phyloP scores from a whole-genome alignment of 1,284 basidiomycete genomes.

The Malassezia obtusa region DNA sequence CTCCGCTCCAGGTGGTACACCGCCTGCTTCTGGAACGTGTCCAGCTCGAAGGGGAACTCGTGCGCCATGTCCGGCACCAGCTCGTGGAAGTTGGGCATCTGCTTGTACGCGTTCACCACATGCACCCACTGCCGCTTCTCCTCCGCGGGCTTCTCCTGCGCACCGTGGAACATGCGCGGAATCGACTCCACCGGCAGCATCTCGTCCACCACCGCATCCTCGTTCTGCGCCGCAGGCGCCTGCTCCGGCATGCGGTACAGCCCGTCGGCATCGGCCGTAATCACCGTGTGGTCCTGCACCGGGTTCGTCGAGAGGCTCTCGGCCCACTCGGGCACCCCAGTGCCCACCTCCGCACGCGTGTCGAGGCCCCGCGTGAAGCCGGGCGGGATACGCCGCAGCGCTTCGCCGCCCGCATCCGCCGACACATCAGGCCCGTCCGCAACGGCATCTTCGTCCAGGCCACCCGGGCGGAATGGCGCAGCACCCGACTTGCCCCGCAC shows the following conservation, averaged over 20 bases:
- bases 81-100: constrained; percentile 75
- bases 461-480: constrained; percentile 22
- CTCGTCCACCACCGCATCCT: constrained; percentile 41
- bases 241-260: constrained; percentile 8
- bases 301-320: neutral
- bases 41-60: constrained; percentile 67
- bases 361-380: constrained; percentile 57
- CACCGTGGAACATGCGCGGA: constrained; percentile 21
- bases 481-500: constrained; percentile 21
- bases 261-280: constrained; percentile 11
- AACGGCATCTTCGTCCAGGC: constrained; percentile 51
- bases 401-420: constrained; percentile 47
- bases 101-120: constrained; percentile 82
- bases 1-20: constrained; percentile 96
- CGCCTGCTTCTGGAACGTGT: constrained; percentile 92
- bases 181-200: constrained; percentile 35
- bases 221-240: constrained; percentile 7
- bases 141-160: constrained; percentile 18
- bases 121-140: constrained; percentile 93
- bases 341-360: constrained; percentile 34
- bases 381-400: constrained; percentile 49
- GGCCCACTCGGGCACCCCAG: neutral
- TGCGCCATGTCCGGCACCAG: constrained; percentile 84
- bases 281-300: constrained; percentile 3
- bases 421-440: no score